phyloP scores from a whole-genome alignment of 2,329 filamentous ascomycete species.

The Penicillium polonicum region DNA sequence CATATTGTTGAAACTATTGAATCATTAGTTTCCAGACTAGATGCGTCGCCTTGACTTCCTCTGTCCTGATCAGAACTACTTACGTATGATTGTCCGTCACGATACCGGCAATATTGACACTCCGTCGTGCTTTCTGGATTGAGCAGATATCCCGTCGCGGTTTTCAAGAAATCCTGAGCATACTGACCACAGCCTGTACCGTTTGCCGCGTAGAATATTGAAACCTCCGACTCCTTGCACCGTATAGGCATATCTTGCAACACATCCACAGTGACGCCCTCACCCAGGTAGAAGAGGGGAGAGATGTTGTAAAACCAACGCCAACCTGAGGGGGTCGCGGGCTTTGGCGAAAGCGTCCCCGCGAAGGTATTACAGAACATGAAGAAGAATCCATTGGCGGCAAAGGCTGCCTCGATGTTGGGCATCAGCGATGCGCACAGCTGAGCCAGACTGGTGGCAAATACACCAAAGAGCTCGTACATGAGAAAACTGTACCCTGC shows the following conservation, averaged over 20 bases:
- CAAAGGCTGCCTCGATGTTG: neutral
- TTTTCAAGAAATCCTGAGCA: neutral
- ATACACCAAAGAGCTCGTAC: neutral
- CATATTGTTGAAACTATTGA: neutral
- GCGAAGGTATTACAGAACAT: neutral
- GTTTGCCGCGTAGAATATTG: neutral
- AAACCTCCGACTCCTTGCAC: neutral
- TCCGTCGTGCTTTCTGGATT: neutral
- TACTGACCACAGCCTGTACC: neutral
- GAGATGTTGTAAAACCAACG: neutral
- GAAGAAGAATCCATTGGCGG: neutral
- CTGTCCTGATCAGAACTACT: neutral
- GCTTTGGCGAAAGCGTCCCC: neutral
- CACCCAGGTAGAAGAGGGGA: neutral
- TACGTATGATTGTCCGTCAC: neutral
- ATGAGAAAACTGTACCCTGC: neutral
- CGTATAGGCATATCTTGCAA: neutral
- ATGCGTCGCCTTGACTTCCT: neutral
- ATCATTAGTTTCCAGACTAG: neutral
- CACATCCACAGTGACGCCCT: neutral
- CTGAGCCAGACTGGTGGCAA: neutral
- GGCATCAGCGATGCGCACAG: neutral
- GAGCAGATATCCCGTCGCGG: neutral
- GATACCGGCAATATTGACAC: neutral
- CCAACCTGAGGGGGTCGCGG: neutral